Conservation (phyloP, 164 flowering plant species). For the Vitis rupestris region DNA sequence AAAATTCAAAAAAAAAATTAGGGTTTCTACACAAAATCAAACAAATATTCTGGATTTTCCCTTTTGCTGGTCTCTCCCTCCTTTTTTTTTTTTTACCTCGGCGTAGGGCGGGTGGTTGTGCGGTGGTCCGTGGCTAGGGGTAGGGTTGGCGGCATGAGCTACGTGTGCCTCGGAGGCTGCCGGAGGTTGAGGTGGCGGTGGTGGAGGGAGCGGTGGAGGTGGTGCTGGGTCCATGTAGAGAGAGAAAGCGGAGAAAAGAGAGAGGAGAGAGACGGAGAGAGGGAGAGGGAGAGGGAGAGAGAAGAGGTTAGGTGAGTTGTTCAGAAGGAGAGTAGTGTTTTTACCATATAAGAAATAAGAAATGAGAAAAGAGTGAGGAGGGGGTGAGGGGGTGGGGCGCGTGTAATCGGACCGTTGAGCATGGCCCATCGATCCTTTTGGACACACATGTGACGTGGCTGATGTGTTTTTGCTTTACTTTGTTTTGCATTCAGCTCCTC, state of each 20-base stretch:
- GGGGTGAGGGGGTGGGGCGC: not conserved
- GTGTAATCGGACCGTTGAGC: constrained; percentile 1
- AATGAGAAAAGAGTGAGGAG: not conserved
- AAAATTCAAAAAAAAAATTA: constrained; percentile 6
- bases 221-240: constrained; percentile 12
- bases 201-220: not conserved
- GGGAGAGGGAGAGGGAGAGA: not conserved
- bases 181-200: not conserved
- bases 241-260: constrained; percentile 6
- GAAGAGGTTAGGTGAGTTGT: not conserved
- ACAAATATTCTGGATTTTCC: not conserved
- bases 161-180: constrained; percentile 8
- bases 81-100: constrained; percentile 19
- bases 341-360: not conserved
- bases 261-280: constrained; percentile 2
- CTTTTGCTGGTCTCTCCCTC: no score
- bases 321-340: not conserved
- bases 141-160: constrained; percentile 17
- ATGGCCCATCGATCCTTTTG: not conserved
- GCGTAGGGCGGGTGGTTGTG: constrained; percentile 38
- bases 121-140: constrained; percentile 1
- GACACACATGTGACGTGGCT: not conserved
- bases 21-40: constrained; percentile 2
- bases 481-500: no score
- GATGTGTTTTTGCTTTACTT: not conserved